Base-by-base conservation (phyloP, 139 green algal genomes). In the Chlorella sp. region DNA sequence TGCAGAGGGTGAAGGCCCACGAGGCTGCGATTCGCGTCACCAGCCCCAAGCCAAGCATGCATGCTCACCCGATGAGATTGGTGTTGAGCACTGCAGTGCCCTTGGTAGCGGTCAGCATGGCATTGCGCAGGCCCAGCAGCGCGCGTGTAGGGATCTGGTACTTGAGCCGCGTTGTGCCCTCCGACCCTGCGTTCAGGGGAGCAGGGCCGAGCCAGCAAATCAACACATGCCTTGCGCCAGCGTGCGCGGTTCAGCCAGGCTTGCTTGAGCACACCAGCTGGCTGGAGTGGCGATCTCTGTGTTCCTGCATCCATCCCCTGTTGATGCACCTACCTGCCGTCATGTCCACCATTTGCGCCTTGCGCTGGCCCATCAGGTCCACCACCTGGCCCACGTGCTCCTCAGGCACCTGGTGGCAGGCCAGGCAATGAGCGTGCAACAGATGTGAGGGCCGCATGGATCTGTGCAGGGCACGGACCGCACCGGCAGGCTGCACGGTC, bases 81-180 rank as follows among this genome's bases (percentile, higher is more conserved):
- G 97, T 98, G 95, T 99, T 99, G 71, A 99, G 89, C 81, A 99
- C 89, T 41, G 94, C 97, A 63, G 96, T 97, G 81, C 97, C 97
- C 64, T 96, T 95, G 18, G 97, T 99, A 38, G 96, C 96, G 4
- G 97, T 98, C 25, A 99, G 94, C 88, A 99, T 92, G n/a, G 94
- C 90, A 88, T 98, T 98, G 44, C 94, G 90, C 38, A 99, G 86
- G 34, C 97, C 97, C 72, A 99, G 91, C 84, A 99, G 91, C 69
- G 96, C 96, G 68, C 97, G 93, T 0, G 97, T 99, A 32, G 97
- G 97, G 30, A 99, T 96, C 39, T 88, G 67, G 84, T 98, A 98
- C 85, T 92, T 97, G 70, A 98, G 74, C 34, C 90, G 90, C 1
- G 89, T 95, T 41, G 88, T 89, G 60, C 87, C 91, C 78, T 94